Conservation (phyloP, 257 asterid species). For the Salvia miltiorrhiza region DNA sequence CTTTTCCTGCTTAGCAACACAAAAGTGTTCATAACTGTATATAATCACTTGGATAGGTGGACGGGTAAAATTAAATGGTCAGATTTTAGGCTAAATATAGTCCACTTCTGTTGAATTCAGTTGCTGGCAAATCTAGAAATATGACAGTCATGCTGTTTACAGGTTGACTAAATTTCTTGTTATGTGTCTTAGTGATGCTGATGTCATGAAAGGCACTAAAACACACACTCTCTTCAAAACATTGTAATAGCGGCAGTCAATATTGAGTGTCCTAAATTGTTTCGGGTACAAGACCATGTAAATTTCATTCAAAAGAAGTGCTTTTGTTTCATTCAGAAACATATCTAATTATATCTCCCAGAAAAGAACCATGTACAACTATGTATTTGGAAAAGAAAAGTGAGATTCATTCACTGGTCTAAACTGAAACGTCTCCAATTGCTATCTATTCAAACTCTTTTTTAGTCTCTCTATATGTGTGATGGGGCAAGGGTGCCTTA, state of each 20-base stretch:
- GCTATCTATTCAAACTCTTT: background rate
- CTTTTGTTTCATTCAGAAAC: background rate
- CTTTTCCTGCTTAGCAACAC: slow-evolving; percentile 58
- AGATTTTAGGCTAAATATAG: no score
- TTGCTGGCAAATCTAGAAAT: no score
- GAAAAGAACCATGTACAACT: background rate
- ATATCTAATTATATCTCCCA: background rate
- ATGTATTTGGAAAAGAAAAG: background rate
- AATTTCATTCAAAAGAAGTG: background rate
- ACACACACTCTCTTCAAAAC: background rate
- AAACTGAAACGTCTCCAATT: background rate
- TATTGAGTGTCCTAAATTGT: background rate
- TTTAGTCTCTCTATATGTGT: background rate
- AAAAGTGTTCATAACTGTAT: slow-evolving; percentile 24
- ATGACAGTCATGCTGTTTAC: no score
- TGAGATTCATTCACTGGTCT: background rate
- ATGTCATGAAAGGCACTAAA: background rate
- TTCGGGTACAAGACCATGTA: background rate
- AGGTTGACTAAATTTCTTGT: background rate
- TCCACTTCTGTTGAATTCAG: no score
- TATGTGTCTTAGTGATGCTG: background rate
- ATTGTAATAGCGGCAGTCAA: background rate
- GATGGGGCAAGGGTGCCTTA: background rate
- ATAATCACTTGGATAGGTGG: background rate
- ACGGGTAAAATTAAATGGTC: background rate